phyloP scores from a whole-genome alignment of 495 filamentous ascomycete species.

The Pyrenopolyporus hunteri region DNA sequence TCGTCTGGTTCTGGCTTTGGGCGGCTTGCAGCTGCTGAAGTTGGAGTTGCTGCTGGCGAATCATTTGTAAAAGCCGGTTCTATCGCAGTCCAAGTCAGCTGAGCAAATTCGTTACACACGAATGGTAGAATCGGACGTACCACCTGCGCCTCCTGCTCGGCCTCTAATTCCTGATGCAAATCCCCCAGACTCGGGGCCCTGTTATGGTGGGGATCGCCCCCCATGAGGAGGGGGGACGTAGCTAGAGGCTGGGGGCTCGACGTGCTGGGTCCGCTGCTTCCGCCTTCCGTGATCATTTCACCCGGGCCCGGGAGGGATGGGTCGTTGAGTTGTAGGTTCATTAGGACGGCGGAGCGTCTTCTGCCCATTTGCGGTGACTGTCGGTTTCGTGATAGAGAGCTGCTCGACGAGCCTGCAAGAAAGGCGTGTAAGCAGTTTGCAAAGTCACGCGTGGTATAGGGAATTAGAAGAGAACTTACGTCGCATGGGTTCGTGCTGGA shows the following conservation, averaged over 20 bases:
- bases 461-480: constrained; percentile 45
- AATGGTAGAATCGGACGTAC: constrained; percentile 50
- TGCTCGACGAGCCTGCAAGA: constrained; percentile 57
- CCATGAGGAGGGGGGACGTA: constrained; percentile 62
- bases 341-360: constrained; percentile 70
- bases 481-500: constrained; percentile 65
- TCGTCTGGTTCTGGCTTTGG: constrained; percentile 51
- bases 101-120: background rate
- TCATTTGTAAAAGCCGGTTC: constrained; percentile 90
- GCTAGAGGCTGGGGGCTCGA: constrained; percentile 64
- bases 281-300: constrained; percentile 61
- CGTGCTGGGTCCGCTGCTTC: constrained; percentile 50
- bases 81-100: constrained; percentile 42
- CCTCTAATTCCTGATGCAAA: constrained; percentile 92
- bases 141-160: constrained; percentile 95
- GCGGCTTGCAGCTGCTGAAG: constrained; percentile 68
- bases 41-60: constrained; percentile 84
- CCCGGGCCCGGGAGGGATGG: constrained; percentile 64
- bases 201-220: constrained; percentile 65
- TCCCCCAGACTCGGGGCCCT: constrained; percentile 85
- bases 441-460: background rate
- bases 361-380: constrained; percentile 63
- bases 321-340: constrained; percentile 78
- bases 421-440: constrained; percentile 19
- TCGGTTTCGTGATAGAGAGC: constrained; percentile 59